Evolutionary conservation across 2,329 filamentous ascomycete genomes (phyloP).

Genomic region (Aspergillus flavus): DNA sequence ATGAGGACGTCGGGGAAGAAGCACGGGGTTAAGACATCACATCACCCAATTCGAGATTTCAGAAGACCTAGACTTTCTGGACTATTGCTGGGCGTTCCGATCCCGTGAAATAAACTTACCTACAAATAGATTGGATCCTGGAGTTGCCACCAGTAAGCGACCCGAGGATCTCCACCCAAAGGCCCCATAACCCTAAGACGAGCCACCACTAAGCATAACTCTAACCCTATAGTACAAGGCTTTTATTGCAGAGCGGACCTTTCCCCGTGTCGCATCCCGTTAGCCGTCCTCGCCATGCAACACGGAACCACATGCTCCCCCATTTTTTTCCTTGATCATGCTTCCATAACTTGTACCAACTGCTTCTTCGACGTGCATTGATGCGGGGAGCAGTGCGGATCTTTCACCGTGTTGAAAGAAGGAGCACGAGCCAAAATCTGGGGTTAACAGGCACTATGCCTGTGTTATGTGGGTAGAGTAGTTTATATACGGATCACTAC

Average conservation of each 20-base stretch:
- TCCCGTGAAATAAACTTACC: neutral
- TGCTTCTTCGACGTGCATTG: neutral
- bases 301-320: neutral
- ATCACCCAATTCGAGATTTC: neutral
- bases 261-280: conserved; percentile 1
- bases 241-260: neutral
- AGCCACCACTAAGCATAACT: conserved; percentile 4
- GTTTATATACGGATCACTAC: conserved; percentile 4
- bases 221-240: conserved; percentile 2
- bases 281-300: neutral
- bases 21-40: neutral
- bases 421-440: conserved; percentile 7
- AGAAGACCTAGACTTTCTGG: neutral
- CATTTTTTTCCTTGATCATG: neutral
- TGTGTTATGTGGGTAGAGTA: neutral
- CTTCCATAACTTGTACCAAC: neutral
- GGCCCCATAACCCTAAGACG: conserved; percentile 1
- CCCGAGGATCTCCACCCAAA: neutral
- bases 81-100: neutral
- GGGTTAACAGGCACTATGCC: conserved; percentile 4
- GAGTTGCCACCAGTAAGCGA: conserved; percentile 1
- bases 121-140: neutral
- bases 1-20: neutral
- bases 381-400: conserved; percentile 8
- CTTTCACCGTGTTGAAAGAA: conserved; percentile 3